Evolutionary conservation across 768 basidiomycete genomes (phyloP).

Genomic region (Tricholomella constricta): DNA sequence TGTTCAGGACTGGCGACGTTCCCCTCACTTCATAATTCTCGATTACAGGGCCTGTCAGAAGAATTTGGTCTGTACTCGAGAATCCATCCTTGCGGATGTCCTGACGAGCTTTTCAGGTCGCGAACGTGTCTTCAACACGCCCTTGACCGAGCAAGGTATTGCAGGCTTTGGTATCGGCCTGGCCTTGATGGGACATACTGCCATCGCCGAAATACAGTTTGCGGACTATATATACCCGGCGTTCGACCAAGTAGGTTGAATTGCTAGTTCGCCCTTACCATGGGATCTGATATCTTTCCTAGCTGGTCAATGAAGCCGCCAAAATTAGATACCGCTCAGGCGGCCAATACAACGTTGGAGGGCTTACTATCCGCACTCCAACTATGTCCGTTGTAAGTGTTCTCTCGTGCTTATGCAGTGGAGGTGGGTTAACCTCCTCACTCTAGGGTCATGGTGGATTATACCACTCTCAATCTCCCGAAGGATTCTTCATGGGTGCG

Average conservation of each 20-base stretch:
- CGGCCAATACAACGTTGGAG: slow-evolving; percentile 80
- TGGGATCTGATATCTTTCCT: background rate
- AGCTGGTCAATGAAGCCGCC: slow-evolving; percentile 95
- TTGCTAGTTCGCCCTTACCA: background rate
- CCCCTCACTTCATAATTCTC: background rate
- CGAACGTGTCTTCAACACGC: slow-evolving; percentile 95
- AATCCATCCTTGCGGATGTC: background rate
- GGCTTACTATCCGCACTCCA: slow-evolving; percentile 80
- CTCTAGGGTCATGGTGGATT: slow-evolving; percentile 77
- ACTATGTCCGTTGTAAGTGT: slow-evolving; percentile 81
- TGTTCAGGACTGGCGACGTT: background rate
- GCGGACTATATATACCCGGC: slow-evolving; percentile 92
- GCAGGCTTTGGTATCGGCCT: slow-evolving; percentile 93
- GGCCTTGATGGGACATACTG: slow-evolving; percentile 91
- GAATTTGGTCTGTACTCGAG: slow-evolving; percentile 71
- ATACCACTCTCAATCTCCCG: slow-evolving; percentile 95
- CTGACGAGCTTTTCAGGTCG: slow-evolving; percentile 50
- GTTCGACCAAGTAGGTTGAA: slow-evolving; percentile 75
- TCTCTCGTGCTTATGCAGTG: slow-evolving; percentile 17
- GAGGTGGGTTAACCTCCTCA: background rate
- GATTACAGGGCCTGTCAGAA: slow-evolving; percentile 77
- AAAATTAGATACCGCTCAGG: slow-evolving; percentile 92
- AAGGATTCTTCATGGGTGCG: slow-evolving; percentile 92
- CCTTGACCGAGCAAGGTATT: slow-evolving; percentile 90
- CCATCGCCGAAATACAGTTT: slow-evolving; percentile 93